phyloP scores from a whole-genome alignment of 805 yeast genomes.

The Sugiyamaella smithiae region DNA sequence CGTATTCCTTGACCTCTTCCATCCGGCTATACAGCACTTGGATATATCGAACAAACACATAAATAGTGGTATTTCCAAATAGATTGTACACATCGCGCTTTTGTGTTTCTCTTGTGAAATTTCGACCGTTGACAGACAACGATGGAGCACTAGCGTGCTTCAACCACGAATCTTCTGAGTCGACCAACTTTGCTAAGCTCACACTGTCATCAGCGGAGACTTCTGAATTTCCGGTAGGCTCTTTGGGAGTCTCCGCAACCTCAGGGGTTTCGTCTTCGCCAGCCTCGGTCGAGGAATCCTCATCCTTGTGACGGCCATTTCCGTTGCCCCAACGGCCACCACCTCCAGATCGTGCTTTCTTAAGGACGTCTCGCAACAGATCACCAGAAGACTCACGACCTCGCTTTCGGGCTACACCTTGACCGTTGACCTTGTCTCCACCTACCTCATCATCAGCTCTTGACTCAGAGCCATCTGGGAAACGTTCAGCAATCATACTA shows the following conservation, averaged over 20 bases:
- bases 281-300: constrained; percentile 13
- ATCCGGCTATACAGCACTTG: constrained; percentile 79
- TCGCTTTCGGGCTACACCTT: constrained; percentile 16
- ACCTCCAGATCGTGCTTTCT: constrained; percentile 29
- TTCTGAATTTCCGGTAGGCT: constrained; percentile 14
- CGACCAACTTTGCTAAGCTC: constrained; percentile 19
- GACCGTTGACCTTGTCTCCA: constrained; percentile 10
- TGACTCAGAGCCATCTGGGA: constrained; percentile 14
- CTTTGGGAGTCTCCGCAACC: constrained; percentile 6
- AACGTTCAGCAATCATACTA: constrained; percentile 28
- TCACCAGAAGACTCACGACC: constrained; percentile 41
- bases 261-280: constrained; percentile 10
- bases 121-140: background rate
- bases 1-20: constrained; percentile 68
- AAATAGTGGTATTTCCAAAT: constrained; percentile 84
- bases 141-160: constrained; percentile 24
- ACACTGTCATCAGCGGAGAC: constrained; percentile 15
- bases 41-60: constrained; percentile 84
- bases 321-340: constrained; percentile 9
- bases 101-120: constrained; percentile 22
- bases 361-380: constrained; percentile 50
- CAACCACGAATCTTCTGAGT: constrained; percentile 30
- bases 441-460: constrained; percentile 4
- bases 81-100: constrained; percentile 58
- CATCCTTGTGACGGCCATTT: constrained; percentile 10